A percentile compares a stretch with the other conserved stretches of the same genome.
Evolutionary conservation across 345 rosid genomes (phyloP).

Genomic region (Firmiana major): DNA sequence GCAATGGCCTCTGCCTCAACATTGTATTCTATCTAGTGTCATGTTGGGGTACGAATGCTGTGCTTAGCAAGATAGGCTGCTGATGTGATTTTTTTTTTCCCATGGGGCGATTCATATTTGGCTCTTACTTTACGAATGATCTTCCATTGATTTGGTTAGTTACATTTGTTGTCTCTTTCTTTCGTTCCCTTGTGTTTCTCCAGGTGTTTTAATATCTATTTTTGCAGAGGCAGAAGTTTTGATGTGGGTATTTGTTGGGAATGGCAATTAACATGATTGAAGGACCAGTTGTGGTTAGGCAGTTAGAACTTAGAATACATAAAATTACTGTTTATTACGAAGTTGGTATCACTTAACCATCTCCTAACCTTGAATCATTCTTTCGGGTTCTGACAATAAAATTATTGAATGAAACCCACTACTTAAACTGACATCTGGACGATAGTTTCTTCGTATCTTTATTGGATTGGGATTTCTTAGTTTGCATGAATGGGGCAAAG

Average conservation of each 20-base stretch:
- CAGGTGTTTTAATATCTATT: neutral
- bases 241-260: conserved; percentile 28
- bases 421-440: conserved; percentile 42
- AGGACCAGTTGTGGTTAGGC: conserved; percentile 58
- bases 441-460: neutral
- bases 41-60: neutral
- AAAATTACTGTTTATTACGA: conserved; percentile 27
- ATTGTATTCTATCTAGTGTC: neutral
- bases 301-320: conserved; percentile 26
- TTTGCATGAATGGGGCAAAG: conserved; percentile 50
- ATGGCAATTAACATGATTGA: conserved; percentile 56
- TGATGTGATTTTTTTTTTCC: neutral
- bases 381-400: conserved; percentile 50
- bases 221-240: neutral
- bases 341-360: conserved; percentile 69
- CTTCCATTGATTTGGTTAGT: neutral
- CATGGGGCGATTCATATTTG: neutral
- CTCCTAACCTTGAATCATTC: conserved; percentile 80
- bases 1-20: conserved; percentile 13
- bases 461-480: neutral
- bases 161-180: neutral
- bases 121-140: neutral
- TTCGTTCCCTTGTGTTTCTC: neutral
- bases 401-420: conserved; percentile 41
- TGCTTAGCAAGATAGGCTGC: neutral